phyloP scores from a whole-genome alignment of 1,284 basidiomycete species.

The Puccinia polysora region DNA sequence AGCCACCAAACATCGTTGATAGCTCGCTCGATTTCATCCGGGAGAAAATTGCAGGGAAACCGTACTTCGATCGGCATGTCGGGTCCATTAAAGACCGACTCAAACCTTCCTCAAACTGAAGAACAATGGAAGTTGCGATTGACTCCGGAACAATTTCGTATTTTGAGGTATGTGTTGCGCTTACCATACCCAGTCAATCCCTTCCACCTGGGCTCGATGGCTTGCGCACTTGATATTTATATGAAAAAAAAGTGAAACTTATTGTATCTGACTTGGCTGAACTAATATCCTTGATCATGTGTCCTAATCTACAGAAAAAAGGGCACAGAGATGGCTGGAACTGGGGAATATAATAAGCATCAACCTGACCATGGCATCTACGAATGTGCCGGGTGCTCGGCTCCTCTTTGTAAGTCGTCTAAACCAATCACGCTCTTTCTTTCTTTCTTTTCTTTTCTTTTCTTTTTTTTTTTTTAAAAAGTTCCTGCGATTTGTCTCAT shows the following conservation, averaged over 20 bases:
- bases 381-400: slow-evolving; percentile 53
- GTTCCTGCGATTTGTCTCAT: too few relatives aligned
- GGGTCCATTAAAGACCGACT: too few relatives aligned
- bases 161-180: neutral
- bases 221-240: neutral
- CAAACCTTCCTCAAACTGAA: neutral
- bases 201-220: neutral
- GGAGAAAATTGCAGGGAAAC: too few relatives aligned
- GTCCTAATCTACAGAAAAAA: slow-evolving; percentile 7
- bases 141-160: neutral
- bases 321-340: slow-evolving; percentile 35
- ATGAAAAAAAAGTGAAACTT: neutral
- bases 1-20: too few relatives aligned
- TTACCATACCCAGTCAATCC: neutral
- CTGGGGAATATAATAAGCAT: slow-evolving; percentile 34
- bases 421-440: too few relatives aligned
- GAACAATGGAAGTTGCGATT: slow-evolving; percentile 11
- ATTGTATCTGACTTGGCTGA: too few relatives aligned
- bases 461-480: too few relatives aligned
- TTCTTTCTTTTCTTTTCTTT: too few relatives aligned
- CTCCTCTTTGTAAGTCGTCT: slow-evolving; percentile 52
- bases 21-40: too few relatives aligned
- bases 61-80: too few relatives aligned
- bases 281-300: too few relatives aligned
- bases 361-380: slow-evolving; percentile 47